Conservation (phyloP, 805 yeast genomes). For the Blastobotrys americana region DNA sequence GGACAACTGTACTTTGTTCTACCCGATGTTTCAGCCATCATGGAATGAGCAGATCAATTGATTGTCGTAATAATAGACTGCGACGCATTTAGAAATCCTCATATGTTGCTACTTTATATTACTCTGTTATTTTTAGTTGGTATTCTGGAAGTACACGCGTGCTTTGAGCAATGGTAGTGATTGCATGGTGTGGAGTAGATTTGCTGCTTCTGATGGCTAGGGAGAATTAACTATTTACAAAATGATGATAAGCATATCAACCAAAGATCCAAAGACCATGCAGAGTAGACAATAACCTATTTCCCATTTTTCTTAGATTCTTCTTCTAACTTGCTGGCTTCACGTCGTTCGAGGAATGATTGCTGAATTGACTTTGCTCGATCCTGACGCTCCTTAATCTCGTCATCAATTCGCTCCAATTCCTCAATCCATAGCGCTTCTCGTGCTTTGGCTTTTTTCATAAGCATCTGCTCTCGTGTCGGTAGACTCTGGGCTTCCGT, state of each 20-base stretch:
- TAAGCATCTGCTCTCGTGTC: slow-evolving; percentile 53
- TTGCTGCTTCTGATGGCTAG: no score
- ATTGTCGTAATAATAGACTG: background rate
- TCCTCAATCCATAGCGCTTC: slow-evolving; percentile 79
- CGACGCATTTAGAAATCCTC: no score
- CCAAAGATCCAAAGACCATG: no score
- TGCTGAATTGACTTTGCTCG: slow-evolving; percentile 38
- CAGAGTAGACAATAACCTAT: no score
- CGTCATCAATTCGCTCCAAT: slow-evolving; percentile 76
- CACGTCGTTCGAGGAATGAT: slow-evolving; percentile 9
- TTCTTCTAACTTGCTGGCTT: slow-evolving; percentile 7
- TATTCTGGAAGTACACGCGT: no score
- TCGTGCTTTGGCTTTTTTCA: slow-evolving; percentile 76
- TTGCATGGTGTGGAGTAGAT: no score
- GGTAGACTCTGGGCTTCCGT: slow-evolving; percentile 1
- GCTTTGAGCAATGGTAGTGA: no score
- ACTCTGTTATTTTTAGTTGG: no score
- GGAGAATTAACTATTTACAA: no score
- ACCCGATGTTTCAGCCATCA: background rate
- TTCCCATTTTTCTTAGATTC: slow-evolving; percentile 1
- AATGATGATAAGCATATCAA: no score
- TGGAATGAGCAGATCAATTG: background rate
- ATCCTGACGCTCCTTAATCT: slow-evolving; percentile 58
- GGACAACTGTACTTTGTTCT: background rate
- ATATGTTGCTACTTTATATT: no score